Percentiles rank a stretch among this genome's conserved stretches.
Conservation (phyloP, 2,329 filamentous ascomycete genomes). For the Dendryphion nanum region DNA sequence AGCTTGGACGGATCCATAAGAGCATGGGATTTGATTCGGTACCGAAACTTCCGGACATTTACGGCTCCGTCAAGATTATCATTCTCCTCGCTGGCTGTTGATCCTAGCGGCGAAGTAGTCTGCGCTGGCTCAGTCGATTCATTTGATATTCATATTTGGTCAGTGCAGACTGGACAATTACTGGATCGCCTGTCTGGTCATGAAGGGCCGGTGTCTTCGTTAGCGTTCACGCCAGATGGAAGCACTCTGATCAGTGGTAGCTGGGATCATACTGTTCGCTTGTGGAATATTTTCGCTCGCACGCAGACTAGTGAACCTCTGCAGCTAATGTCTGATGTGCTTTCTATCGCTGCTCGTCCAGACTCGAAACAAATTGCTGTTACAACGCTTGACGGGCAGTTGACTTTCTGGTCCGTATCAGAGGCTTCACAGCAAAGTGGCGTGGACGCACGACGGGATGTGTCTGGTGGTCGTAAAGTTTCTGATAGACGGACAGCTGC, state of each 20-base stretch:
- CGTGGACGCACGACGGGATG: slow-evolving; percentile 85
- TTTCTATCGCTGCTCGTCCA: slow-evolving; percentile 82
- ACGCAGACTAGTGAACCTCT: slow-evolving; percentile 94
- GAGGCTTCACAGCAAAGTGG: slow-evolving; percentile 84
- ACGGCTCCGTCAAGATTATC: slow-evolving; percentile 88
- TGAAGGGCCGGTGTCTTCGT: slow-evolving; percentile 85
- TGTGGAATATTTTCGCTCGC: slow-evolving; percentile 93
- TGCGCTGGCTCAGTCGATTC: slow-evolving; percentile 94
- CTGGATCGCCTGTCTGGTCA: slow-evolving; percentile 89
- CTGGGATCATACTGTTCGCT: slow-evolving; percentile 92
- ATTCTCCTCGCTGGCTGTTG: slow-evolving; percentile 93
- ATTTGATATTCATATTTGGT: slow-evolving; percentile 98
- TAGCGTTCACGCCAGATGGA: slow-evolving; percentile 87
- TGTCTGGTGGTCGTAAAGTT: slow-evolving; percentile 86
- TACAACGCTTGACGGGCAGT: slow-evolving; percentile 87
- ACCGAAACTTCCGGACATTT: slow-evolving; percentile 96
- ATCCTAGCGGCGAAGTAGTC: slow-evolving; percentile 93
- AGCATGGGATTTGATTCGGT: slow-evolving; percentile 94
- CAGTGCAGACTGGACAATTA: slow-evolving; percentile 93
- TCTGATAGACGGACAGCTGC: slow-evolving; percentile 88
- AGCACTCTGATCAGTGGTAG: slow-evolving; percentile 83
- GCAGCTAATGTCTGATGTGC: slow-evolving; percentile 86
- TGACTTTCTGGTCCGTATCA: slow-evolving; percentile 91
- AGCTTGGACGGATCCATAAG: slow-evolving; percentile 91
- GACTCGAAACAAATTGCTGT: slow-evolving; percentile 90